Percentiles rank a stretch among this genome's conserved stretches.
Conservation (phyloP, 345 rosid species). For the Hibiscus mutabilis region DNA sequence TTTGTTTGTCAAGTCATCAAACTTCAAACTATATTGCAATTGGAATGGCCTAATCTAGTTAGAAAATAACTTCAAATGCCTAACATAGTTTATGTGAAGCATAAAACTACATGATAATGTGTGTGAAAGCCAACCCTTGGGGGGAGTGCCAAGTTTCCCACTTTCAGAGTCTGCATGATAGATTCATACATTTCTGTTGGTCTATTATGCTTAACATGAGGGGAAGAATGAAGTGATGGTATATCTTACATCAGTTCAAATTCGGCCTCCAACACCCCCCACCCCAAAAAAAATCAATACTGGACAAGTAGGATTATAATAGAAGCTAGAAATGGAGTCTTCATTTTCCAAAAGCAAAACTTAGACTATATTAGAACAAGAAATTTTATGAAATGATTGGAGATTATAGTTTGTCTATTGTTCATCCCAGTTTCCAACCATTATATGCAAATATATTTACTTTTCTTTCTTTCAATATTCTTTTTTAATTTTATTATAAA, state of each 20-base stretch:
- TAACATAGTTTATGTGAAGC: background rate
- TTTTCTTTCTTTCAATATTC: background rate
- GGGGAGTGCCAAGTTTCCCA: background rate
- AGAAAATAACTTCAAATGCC: background rate
- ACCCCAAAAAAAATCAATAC: background rate
- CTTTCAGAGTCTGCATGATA: background rate
- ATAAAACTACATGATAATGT: background rate
- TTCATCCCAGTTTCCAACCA: background rate
- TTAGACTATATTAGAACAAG: background rate
- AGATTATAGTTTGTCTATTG: background rate
- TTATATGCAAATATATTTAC: background rate
- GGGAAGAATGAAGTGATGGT: background rate
- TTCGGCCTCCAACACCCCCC: background rate
- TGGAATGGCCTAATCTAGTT: background rate
- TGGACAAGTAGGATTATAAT: background rate
- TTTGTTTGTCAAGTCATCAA: background rate
- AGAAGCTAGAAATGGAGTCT: background rate
- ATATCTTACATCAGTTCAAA: background rate
- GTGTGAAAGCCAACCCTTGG: background rate
- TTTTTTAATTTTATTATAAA: background rate
- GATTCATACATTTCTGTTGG: background rate
- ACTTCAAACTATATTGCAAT: slow-evolving; percentile 4
- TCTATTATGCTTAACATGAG: background rate
- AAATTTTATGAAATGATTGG: background rate
- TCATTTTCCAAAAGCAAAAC: background rate